Base-by-base conservation (phyloP, 768 basidiomycete species). In the Tricholoma matsutake region DNA sequence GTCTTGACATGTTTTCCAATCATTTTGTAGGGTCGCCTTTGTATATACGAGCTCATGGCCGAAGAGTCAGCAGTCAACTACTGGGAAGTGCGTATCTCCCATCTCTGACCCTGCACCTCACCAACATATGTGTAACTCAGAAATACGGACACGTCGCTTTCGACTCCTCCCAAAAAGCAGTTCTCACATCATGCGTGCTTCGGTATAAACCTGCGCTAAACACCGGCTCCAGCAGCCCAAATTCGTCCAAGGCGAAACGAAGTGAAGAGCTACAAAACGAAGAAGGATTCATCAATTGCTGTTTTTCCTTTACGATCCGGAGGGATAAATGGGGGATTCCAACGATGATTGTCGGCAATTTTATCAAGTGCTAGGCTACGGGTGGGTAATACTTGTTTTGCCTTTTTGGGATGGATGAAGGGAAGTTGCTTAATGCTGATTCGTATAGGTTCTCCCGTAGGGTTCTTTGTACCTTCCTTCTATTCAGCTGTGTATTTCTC, bases 31-130 rank as follows among this genome's bases (percentile, higher is more conserved):
- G 96, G 96, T 3, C 89, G 93, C 37, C 75, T 97, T 22, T 96
- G 95, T 69, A 97, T 99, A 59, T 98, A 97, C 75, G 96, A 98
- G 73, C 83, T 98, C 53, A 97, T 99, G 96, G 91, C 95, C 0
- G 96, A 99, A 73, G 95, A 96, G 71, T 90, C 88, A 1, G 94
- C 95, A 2, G 95, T 97, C 43, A 94, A 96, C 71, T 98, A 97
- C 69, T 98, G 94, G 94, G 96, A 98, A 86, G 94, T 90, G 45
- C 34, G 34, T 47, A 29, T n/a, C 14, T n/a, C 45, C 22, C 20
- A 25, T 22, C 16, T 47, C 6, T 41, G 29, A 45, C 31, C 10
- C n/a, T 7, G 6, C n/a, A 22, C 37, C n/a, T 49, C 35, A 34
- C 32, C 35, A 18, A 31, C 28, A 28, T 16, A 9, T 18, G 7